phyloP scores from a whole-genome alignment of 768 basidiomycete genomes.

The Coprinopsis marcescibilis region DNA sequence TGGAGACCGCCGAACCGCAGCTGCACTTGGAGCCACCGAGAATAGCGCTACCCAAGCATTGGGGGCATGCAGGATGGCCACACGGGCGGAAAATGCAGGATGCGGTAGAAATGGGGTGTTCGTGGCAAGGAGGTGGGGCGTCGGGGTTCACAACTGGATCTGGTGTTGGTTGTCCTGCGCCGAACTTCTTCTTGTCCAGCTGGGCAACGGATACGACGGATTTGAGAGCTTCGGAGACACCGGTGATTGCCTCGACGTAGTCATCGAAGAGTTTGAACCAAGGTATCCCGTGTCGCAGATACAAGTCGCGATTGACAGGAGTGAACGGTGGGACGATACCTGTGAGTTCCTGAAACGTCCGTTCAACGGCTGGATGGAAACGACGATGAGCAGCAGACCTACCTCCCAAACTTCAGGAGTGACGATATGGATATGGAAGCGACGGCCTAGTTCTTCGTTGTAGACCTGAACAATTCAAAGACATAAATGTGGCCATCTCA shows the following conservation, averaged over 20 bases:
- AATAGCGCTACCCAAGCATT: slow-evolving; percentile 13
- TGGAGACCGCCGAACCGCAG: slow-evolving; percentile 7
- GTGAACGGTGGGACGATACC: slow-evolving; percentile 14
- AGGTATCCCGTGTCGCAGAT: slow-evolving; percentile 9
- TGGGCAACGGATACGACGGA: slow-evolving; percentile 5
- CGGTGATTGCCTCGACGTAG: slow-evolving; percentile 5
- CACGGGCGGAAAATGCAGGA: slow-evolving; percentile 14
- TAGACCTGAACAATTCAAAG: slow-evolving; percentile 14
- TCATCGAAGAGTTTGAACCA: slow-evolving; percentile 15
- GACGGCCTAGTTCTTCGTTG: slow-evolving; percentile 13
- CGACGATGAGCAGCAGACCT: not conserved
- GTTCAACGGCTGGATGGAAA: not conserved
- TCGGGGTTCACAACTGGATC: slow-evolving; percentile 12
- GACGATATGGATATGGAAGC: slow-evolving; percentile 16
- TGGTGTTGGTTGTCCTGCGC: not conserved
- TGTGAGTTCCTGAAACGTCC: slow-evolving; percentile 8
- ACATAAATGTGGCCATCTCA: too few relatives aligned
- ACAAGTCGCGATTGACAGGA: slow-evolving; percentile 12
- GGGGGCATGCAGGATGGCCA: slow-evolving; percentile 11
- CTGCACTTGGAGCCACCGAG: slow-evolving; percentile 11
- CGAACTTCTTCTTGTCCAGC: not conserved
- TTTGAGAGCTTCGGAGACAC: slow-evolving; percentile 1
- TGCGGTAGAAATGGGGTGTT: slow-evolving; percentile 1
- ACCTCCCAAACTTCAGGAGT: slow-evolving; percentile 17
- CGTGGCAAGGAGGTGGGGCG: slow-evolving; percentile 9